These are phyloP conservation scores for Chrysochromulina parva DNA, from an alignment of 78 protist species.

Conservation along the genomic window DNA sequence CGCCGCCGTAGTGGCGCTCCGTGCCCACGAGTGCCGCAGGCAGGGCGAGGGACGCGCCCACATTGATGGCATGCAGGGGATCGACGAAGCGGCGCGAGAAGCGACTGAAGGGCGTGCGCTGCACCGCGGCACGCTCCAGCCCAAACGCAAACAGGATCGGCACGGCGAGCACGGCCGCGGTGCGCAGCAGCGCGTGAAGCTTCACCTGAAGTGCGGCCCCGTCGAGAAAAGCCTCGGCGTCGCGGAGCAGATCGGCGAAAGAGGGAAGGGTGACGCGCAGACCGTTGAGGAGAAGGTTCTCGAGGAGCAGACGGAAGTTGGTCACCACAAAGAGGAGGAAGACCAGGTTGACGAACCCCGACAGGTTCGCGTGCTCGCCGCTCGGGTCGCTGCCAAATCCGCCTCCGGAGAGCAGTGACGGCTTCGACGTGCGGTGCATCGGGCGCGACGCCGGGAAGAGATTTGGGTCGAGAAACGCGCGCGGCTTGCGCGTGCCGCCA, in stretches of 20 bases:
- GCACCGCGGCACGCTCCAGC: background rate
- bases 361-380: background rate
- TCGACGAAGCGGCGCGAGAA: background rate
- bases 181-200: too few relatives aligned
- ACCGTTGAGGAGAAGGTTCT: constrained; percentile 31
- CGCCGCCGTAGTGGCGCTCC: background rate
- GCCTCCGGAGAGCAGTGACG: background rate
- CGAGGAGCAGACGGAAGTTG: constrained; percentile 19
- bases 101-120: background rate
- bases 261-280: background rate
- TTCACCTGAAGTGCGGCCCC: too few relatives aligned
- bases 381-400: too few relatives aligned
- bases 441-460: constrained; percentile 13
- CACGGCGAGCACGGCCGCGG: too few relatives aligned
- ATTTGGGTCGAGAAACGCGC: background rate
- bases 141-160: too few relatives aligned
- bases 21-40: background rate
- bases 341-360: constrained; percentile 36
- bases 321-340: constrained; percentile 9
- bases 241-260: too few relatives aligned
- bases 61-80: background rate
- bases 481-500: background rate
- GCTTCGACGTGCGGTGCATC: background rate
- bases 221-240: too few relatives aligned
- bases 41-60: background rate